These are phyloP conservation scores for Fusarium nematophilum DNA, from an alignment of 2,329 filamentous ascomycete genomes.

Conservation along the genomic window DNA sequence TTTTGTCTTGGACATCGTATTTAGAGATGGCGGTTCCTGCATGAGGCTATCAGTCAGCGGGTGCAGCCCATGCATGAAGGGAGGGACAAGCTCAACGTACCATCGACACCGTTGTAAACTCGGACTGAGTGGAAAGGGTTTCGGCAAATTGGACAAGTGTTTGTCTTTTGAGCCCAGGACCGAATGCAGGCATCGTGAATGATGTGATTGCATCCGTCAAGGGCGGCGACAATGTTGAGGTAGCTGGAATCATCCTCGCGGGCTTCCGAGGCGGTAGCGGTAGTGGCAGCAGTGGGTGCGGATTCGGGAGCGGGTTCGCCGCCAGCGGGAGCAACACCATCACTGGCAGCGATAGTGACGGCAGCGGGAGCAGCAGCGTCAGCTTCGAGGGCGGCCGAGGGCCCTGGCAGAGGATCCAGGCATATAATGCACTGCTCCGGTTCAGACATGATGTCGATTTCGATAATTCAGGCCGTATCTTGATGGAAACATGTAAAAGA, in stretches of 20 bases:
- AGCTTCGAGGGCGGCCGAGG: constrained; percentile 45
- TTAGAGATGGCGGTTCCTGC: constrained; percentile 66
- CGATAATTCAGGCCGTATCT: constrained; percentile 48
- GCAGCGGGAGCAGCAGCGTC: constrained; percentile 28
- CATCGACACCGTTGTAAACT: constrained; percentile 82
- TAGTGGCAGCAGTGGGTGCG: constrained; percentile 32
- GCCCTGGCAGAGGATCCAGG: constrained; percentile 67
- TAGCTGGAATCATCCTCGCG: constrained; percentile 47
- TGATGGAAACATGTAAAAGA: constrained; percentile 62
- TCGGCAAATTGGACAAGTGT: constrained; percentile 97
- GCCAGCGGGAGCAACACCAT: constrained; percentile 38
- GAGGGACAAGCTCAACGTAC: constrained; percentile 62
- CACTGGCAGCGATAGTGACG: constrained; percentile 35
- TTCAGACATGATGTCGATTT: constrained; percentile 60
- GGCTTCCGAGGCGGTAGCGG: constrained; percentile 40
- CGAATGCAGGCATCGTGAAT: constrained; percentile 93
- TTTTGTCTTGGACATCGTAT: constrained; percentile 80
- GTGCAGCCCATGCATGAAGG: constrained; percentile 26
- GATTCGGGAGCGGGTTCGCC: constrained; percentile 34
- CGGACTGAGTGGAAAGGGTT: constrained; percentile 91
- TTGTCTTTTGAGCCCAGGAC: constrained; percentile 95
- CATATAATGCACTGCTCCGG: constrained; percentile 78
- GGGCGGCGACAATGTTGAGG: constrained; percentile 65
- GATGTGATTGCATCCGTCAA: constrained; percentile 86
- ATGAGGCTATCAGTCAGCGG: constrained; percentile 31